Percentiles rank a stretch among this genome's conserved stretches.
Conservation (phyloP, 768 basidiomycete genomes). For the Mycena leptocephala region DNA sequence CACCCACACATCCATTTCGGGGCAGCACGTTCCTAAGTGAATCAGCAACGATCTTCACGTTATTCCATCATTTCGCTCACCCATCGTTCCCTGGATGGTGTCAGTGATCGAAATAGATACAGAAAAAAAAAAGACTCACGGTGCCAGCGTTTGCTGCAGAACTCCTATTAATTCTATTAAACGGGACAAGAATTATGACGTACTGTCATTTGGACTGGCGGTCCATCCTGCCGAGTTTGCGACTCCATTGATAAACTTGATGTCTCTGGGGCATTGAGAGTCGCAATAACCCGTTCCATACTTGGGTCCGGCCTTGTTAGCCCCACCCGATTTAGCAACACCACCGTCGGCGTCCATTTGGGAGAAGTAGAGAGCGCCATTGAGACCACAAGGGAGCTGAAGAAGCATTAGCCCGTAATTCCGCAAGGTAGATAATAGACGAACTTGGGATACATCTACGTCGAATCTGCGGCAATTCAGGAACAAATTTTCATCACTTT, state of each 20-base stretch:
- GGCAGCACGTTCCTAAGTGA: constrained; percentile 35
- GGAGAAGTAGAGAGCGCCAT: too few species aligned
- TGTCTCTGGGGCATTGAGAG: constrained; percentile 75
- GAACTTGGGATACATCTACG: constrained; percentile 67
- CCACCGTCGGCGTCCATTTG: constrained; percentile 76
- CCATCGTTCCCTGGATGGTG: background rate
- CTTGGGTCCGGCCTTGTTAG: constrained; percentile 68
- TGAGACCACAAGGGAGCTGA: constrained; percentile 67
- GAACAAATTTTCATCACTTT: background rate
- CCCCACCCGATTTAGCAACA: constrained; percentile 36
- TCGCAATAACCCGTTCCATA: constrained; percentile 83
- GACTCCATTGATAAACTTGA: too few species aligned
- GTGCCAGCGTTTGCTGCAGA: constrained; percentile 53
- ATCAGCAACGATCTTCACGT: background rate
- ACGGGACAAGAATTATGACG: background rate
- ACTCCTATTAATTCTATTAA: background rate
- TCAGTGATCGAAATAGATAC: background rate
- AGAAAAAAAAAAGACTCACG: constrained; percentile 28
- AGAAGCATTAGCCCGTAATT: background rate
- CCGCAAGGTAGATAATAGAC: background rate
- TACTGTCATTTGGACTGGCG: constrained; percentile 26
- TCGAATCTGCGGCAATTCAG: constrained; percentile 58
- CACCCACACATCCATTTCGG: constrained; percentile 37
- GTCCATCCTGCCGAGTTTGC: constrained; percentile 29
- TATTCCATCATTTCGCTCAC: background rate